Evolutionary conservation across 2,329 filamentous ascomycete species (phyloP).

Genomic region (Monosporascus sp.): DNA sequence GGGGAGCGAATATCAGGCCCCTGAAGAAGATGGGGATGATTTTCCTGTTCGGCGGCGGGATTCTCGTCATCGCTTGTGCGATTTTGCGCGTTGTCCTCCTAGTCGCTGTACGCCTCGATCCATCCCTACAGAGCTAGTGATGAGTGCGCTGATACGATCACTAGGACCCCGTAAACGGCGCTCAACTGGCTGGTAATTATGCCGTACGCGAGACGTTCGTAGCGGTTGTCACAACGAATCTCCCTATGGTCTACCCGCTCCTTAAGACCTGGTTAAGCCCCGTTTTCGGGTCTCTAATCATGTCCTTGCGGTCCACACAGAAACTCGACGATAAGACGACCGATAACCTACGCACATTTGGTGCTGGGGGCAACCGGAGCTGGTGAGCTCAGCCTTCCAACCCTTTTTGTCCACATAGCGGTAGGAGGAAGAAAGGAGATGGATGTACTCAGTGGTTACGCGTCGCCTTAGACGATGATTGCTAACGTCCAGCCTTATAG

Average conservation of each 20-base stretch:
- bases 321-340: conserved; percentile 31
- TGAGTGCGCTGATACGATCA: neutral
- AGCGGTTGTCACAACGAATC: conserved; percentile 38
- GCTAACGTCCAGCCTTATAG: neutral
- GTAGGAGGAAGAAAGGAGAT: too few species aligned
- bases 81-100: conserved; percentile 33
- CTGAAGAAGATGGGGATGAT: conserved; percentile 33
- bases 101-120: conserved; percentile 8
- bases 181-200: conserved; percentile 37
- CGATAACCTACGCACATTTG: conserved; percentile 35
- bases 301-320: conserved; percentile 31
- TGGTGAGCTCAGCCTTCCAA: conserved; percentile 10
- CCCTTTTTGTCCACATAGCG: too few species aligned
- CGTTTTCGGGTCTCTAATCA: conserved; percentile 27
- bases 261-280: conserved; percentile 34
- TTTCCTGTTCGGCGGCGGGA: conserved; percentile 32
- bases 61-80: conserved; percentile 36
- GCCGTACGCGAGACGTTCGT: conserved; percentile 40
- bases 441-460: too few species aligned
- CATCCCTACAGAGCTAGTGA: neutral
- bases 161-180: conserved; percentile 36
- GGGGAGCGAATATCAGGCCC: conserved; percentile 30
- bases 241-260: conserved; percentile 41
- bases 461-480: neutral
- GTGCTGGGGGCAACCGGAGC: conserved; percentile 28